Evolutionary conservation across 257 asterid species (phyloP).

Genomic region (Plantago ovata): DNA sequence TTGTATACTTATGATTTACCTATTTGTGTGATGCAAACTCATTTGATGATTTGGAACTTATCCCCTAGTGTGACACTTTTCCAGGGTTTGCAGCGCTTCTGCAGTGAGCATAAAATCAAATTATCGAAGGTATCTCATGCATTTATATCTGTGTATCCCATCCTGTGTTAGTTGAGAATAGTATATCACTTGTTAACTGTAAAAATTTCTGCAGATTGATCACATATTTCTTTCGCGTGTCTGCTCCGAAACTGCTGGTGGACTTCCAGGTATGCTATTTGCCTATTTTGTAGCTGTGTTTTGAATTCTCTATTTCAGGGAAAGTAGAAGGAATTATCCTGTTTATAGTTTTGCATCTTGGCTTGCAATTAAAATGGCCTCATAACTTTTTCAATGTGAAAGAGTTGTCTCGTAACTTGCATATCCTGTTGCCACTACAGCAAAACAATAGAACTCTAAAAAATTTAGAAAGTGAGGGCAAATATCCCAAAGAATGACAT

Average conservation of each 20-base stretch:
- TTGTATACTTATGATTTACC: not conserved
- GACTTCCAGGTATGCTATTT: slow-evolving; percentile 73
- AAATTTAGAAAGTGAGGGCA: too few species aligned
- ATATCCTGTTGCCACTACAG: too few species aligned
- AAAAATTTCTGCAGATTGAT: slow-evolving; percentile 63
- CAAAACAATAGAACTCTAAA: too few species aligned
- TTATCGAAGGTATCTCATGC: slow-evolving; percentile 64
- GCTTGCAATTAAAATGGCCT: too few species aligned
- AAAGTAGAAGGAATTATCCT: too few species aligned
- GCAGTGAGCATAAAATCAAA: slow-evolving; percentile 90
- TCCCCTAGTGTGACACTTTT: slow-evolving; percentile 18
- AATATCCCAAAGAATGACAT: too few species aligned
- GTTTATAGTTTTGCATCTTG: too few species aligned
- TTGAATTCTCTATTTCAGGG: not conserved
- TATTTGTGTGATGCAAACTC: not conserved
- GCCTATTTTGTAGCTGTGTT: not conserved
- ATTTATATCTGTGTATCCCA: not conserved
- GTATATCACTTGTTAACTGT: slow-evolving; percentile 2
- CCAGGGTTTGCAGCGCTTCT: slow-evolving; percentile 97
- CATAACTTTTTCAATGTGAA: too few species aligned
- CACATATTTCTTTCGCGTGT: slow-evolving; percentile 94
- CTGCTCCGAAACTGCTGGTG: slow-evolving; percentile 98
- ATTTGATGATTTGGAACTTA: slow-evolving; percentile 11
- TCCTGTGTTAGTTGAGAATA: slow-evolving; percentile 5
- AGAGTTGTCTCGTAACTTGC: too few species aligned